A percentile compares a stretch with the other conserved stretches of the same genome.
phyloP scores from a whole-genome alignment of 1,139 yeast species.

The Saccharomyces hybrid region DNA sequence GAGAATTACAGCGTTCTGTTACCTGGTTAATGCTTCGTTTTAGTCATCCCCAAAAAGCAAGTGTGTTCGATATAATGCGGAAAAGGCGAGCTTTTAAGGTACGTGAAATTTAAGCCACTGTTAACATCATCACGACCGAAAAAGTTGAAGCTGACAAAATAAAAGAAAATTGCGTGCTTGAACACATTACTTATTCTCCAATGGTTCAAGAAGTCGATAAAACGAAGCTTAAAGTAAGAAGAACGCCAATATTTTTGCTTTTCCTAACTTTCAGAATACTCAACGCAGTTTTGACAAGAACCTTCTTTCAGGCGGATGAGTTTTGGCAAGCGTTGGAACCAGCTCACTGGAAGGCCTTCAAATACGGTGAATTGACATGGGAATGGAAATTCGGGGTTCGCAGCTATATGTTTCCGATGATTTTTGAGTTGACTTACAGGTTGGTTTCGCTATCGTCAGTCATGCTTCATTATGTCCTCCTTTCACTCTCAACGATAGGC shows the following conservation, averaged over 20 bases:
- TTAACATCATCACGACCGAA: neutral
- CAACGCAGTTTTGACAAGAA: constrained; percentile 56
- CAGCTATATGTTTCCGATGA: constrained; percentile 70
- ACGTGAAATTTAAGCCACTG: neutral
- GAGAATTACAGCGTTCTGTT: neutral
- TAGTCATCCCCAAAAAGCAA: neutral
- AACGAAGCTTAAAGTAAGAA: neutral
- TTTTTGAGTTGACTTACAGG: constrained; percentile 40
- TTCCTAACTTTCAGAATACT: constrained; percentile 41
- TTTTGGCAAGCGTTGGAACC: constrained; percentile 91
- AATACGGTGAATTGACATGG: constrained; percentile 88
- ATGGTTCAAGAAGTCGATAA: neutral
- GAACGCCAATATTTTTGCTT: constrained; percentile 1
- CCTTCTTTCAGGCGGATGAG: constrained; percentile 96
- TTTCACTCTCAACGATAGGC: neutral
- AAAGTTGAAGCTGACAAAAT: neutral
- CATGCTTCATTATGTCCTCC: neutral
- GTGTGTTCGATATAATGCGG: neutral
- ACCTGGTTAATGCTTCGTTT: neutral
- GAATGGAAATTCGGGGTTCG: constrained; percentile 80
- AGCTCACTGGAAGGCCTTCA: constrained; percentile 68
- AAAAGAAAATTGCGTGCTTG: neutral
- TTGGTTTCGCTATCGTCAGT: constrained; percentile 7
- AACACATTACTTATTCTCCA: neutral
- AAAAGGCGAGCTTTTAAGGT: neutral